Evolutionary conservation across 192 early-diverging fungal species (phyloP).

Genomic region (Lobosporangium transversale): DNA sequence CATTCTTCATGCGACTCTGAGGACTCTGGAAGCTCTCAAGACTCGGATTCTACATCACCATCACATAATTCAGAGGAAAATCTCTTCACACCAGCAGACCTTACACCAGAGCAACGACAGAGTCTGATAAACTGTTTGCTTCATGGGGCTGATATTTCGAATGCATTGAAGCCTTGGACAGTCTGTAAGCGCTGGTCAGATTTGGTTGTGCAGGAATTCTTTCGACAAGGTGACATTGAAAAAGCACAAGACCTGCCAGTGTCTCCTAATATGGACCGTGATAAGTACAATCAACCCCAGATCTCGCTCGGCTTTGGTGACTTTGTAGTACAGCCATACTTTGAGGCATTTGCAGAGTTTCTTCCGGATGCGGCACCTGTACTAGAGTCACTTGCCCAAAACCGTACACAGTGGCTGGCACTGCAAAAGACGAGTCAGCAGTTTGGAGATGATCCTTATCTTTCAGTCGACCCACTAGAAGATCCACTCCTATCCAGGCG

Average conservation of each 20-base stretch:
- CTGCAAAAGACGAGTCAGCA: conserved; percentile 41
- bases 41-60: conserved; percentile 19
- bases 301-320: conserved; percentile 88
- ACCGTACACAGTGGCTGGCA: conserved; percentile 67
- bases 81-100: conserved; percentile 7
- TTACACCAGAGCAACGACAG: conserved; percentile 64
- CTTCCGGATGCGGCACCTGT: conserved; percentile 72
- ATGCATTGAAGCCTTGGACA: conserved; percentile 83
- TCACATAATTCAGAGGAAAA: conserved; percentile 14
- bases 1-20: conserved; percentile 15
- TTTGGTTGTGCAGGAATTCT: conserved; percentile 88
- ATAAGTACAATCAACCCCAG: conserved; percentile 73
- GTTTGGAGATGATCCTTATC: conserved; percentile 23
- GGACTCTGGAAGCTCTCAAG: conserved; percentile 4
- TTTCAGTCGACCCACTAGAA: conserved; percentile 16
- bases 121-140: conserved; percentile 74
- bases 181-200: conserved; percentile 93
- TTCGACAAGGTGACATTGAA: conserved; percentile 88
- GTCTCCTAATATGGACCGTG: conserved; percentile 91
- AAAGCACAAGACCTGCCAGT: conserved; percentile 77
- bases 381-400: conserved; percentile 65
- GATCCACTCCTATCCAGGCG: conserved; percentile 8
- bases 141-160: conserved; percentile 92
- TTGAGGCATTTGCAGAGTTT: conserved; percentile 78
- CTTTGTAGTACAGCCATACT: conserved; percentile 89